A percentile compares a stretch with the other conserved stretches of the same genome.
These are phyloP conservation scores for Dothistroma pini DNA, from an alignment of 2,329 filamentous ascomycete genomes.

Conservation along the genomic window DNA sequence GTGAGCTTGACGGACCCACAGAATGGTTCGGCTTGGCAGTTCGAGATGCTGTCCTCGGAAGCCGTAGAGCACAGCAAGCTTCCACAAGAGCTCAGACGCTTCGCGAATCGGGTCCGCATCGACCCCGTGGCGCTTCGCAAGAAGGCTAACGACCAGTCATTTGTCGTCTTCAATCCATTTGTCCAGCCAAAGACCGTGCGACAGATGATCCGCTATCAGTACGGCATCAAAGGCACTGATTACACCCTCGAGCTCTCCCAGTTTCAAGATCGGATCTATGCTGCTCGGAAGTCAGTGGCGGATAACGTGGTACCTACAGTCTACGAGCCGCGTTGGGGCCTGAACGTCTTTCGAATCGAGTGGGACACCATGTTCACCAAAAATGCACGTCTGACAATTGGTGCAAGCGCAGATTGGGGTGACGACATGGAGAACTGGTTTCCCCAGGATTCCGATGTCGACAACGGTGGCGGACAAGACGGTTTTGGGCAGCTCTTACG, in stretches of 20 bases:
- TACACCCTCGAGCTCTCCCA: slow-evolving; percentile 31
- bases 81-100: slow-evolving; percentile 12
- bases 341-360: slow-evolving; percentile 28
- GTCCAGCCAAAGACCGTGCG: slow-evolving; percentile 20
- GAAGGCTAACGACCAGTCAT: slow-evolving; percentile 11
- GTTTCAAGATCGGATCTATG: slow-evolving; percentile 27
- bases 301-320: slow-evolving; percentile 3
- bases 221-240: slow-evolving; percentile 26
- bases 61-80: slow-evolving; percentile 21
- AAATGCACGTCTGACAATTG: slow-evolving; percentile 31
- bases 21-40: slow-evolving; percentile 32
- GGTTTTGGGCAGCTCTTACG: slow-evolving; percentile 30
- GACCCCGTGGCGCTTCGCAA: slow-evolving; percentile 11
- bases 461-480: slow-evolving; percentile 13
- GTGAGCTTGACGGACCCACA: slow-evolving; percentile 28
- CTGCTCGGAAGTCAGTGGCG: not conserved
- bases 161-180: slow-evolving; percentile 21
- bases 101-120: slow-evolving; percentile 22
- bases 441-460: slow-evolving; percentile 21
- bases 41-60: slow-evolving; percentile 27
- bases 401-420: slow-evolving; percentile 27
- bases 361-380: slow-evolving; percentile 31
- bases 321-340: slow-evolving; percentile 30
- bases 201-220: slow-evolving; percentile 28
- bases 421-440: slow-evolving; percentile 32